phyloP scores from a whole-genome alignment of 2,329 filamentous ascomycete species.

The Akanthomyces uredinophilus region DNA sequence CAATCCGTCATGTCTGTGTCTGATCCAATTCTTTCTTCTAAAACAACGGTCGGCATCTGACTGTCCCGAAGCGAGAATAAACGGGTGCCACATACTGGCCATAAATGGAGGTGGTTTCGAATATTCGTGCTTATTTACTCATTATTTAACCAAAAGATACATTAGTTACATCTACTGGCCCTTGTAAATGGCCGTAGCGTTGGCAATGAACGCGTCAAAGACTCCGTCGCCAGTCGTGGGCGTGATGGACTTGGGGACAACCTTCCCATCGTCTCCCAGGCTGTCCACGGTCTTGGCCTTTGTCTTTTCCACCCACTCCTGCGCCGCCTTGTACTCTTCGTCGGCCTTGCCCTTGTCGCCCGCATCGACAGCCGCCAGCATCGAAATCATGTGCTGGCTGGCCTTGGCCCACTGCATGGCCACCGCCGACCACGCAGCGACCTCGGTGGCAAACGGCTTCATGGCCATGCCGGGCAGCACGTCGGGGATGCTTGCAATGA shows the following conservation, averaged over 20 bases:
- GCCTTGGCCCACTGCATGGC: conserved; percentile 18
- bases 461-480: conserved; percentile 15
- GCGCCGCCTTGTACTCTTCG: conserved; percentile 9
- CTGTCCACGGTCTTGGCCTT: conserved; percentile 13
- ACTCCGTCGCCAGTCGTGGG: conserved; percentile 10
- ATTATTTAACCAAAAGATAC: neutral
- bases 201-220: conserved; percentile 13
- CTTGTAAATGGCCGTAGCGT: conserved; percentile 14
- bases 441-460: conserved; percentile 14
- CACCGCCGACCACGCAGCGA: conserved; percentile 13
- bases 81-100: too few species aligned
- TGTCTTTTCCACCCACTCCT: conserved; percentile 14
- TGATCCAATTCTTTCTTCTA: too few species aligned
- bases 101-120: too few species aligned
- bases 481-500: conserved; percentile 8
- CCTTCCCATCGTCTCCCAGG: neutral
- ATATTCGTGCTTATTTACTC: too few species aligned
- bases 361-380: conserved; percentile 14
- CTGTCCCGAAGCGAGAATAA: too few species aligned
- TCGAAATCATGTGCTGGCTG: conserved; percentile 13
- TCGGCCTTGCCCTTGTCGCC: conserved; percentile 13
- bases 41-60: too few species aligned
- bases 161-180: neutral
- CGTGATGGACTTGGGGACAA: conserved; percentile 9
- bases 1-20: too few species aligned